Evolutionary conservation across 352 stramenopile genomes (phyloP), one percentile per base, ranked within the genome.

Genomic region (Phytophthora nicotianae): DNA sequence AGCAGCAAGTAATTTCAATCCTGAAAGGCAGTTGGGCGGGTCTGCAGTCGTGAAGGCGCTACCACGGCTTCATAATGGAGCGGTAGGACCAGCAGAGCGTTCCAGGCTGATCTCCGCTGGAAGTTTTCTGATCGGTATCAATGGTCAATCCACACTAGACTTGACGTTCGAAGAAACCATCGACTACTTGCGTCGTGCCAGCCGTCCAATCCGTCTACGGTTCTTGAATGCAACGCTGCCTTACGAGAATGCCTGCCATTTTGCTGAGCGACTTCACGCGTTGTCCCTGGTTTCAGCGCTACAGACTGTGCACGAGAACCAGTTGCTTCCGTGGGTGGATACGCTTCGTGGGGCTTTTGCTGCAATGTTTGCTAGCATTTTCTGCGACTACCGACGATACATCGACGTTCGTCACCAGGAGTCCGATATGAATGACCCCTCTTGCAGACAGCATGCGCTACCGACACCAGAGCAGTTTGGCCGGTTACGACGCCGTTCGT

Each of bases 31-130:
- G 19, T 60, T 75, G 5, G 72, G 74, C 1, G 75, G 79, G 16
- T 89, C 79, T 3, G 82, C 84, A 0, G 82, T 91, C 32, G 77
- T 93, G 14, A 93, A 93, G 60, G 67, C 82, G 0, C 58, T 93
- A 8, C 77, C 81, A 4, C 70, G 70, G n/a, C 71, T 90, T 16
- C 64, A 70, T 0, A 86, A 86, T 37, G 83, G 85, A 9, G 65
- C 86, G 8, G 58, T 77, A 16, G 85, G 85, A 3, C 81, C 85
- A 32, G 83, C 85, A 0, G 85, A 90, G 52, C 70, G 79, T 7
- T 90, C 81, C 0, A 72, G 72, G 0, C 29, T 81, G 1, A 78
- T 92, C 21, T 63, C 58, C 8, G 41, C 74, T 9, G 83, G 85
- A 4, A 91, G 81, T 48, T 86, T 87, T 49, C 63, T 93, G 19